Evolutionary conservation across 129 eudicot species (phyloP).

Genomic region (Saposhnikovia divaricata): DNA sequence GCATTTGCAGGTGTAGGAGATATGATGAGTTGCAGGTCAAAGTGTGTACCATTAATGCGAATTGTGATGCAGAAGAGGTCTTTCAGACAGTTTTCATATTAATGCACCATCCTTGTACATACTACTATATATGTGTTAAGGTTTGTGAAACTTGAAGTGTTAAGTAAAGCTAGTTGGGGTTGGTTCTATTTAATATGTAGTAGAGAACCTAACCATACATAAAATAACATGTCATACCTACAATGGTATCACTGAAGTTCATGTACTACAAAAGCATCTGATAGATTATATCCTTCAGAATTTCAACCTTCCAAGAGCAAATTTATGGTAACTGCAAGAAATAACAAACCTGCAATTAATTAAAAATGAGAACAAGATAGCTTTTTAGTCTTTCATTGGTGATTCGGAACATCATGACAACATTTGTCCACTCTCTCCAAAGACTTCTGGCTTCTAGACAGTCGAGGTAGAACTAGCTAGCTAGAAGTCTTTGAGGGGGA

Average conservation of each 20-base stretch:
- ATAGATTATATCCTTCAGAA: not conserved
- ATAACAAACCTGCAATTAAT: not conserved
- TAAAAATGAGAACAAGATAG: not conserved
- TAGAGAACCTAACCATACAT: not conserved
- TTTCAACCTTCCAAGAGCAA: not conserved
- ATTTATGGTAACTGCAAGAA: not conserved
- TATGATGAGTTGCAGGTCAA: not conserved
- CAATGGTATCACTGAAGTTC: not conserved
- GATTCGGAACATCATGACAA: not conserved
- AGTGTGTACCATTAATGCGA: not conserved
- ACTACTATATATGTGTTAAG: not conserved
- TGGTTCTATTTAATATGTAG: not conserved
- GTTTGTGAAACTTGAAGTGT: not conserved
- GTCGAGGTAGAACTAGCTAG: not conserved
- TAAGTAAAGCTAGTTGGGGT: not conserved
- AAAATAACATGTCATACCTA: not conserved
- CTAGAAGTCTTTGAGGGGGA: slow-evolving; percentile 35
- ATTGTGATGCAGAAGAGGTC: not conserved
- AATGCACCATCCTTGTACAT: not conserved
- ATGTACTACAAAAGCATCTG: not conserved
- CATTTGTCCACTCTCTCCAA: slow-evolving; percentile 8
- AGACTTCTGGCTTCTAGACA: not conserved
- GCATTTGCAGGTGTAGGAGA: not conserved
- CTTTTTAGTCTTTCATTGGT: not conserved
- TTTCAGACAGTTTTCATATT: not conserved